Evolutionary conservation across 495 filamentous ascomycete genomes (phyloP).

Genomic region (Neurospora discreta): DNA sequence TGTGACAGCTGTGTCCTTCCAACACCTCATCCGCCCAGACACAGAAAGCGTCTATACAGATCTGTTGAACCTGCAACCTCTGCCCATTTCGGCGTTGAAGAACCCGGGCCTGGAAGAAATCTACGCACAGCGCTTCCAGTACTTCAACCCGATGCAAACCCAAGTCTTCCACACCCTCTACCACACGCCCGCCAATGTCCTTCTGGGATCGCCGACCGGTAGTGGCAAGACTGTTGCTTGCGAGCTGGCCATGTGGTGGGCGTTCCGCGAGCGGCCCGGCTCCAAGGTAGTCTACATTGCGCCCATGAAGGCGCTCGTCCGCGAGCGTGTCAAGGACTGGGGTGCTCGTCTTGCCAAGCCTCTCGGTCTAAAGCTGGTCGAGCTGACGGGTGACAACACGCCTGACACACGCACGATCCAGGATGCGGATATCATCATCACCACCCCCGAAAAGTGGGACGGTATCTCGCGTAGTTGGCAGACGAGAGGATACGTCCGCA

Average conservation of each 20-base stretch:
- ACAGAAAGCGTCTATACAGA: slow-evolving; percentile 97
- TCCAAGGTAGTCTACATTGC: slow-evolving; percentile 99
- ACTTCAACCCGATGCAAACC: slow-evolving; percentile 99
- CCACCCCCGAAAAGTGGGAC: slow-evolving; percentile 98
- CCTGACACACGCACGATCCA: slow-evolving; percentile 90
- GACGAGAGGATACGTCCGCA: slow-evolving; percentile 86
- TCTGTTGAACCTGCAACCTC: slow-evolving; percentile 79
- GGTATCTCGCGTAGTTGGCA: slow-evolving; percentile 98
- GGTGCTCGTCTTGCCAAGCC: slow-evolving; percentile 66
- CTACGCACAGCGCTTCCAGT: slow-evolving; percentile 79
- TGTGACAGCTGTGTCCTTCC: slow-evolving; percentile 88
- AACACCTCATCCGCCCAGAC: slow-evolving; percentile 93
- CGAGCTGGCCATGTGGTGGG: slow-evolving; percentile 99
- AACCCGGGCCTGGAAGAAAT: slow-evolving; percentile 80
- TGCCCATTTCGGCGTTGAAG: slow-evolving; percentile 79
- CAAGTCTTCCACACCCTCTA: slow-evolving; percentile 96
- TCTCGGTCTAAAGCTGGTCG: slow-evolving; percentile 84
- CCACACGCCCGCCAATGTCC: slow-evolving; percentile 79
- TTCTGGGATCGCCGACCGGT: slow-evolving; percentile 94
- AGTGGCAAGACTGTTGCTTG: slow-evolving; percentile 95
- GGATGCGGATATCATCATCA: slow-evolving; percentile 95
- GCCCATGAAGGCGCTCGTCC: slow-evolving; percentile 96
- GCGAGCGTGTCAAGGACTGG: slow-evolving; percentile 96
- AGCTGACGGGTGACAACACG: slow-evolving; percentile 96
- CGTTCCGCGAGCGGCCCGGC: slow-evolving; percentile 87